Percentiles rank a stretch among this genome's conserved stretches.
These are phyloP conservation scores for Citrus sinensis DNA, from an alignment of 345 rosid species.

Conservation along the genomic window DVS_A1.0 CM039166.1:18439001-18439500, in stretches of 20 bases:
- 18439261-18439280: constrained; percentile 41
- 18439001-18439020: background rate
- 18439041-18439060: constrained; percentile 58
- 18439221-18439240: background rate
- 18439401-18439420: background rate
- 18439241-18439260: constrained; percentile 15
- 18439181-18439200: background rate
- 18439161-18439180: constrained; percentile 74
- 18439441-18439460: background rate
- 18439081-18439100: constrained; percentile 49
- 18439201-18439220: background rate
- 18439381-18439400: background rate
- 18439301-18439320: constrained; percentile 99
- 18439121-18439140: constrained; percentile 91
- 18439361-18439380: constrained; percentile 47
- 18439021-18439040: constrained; percentile 2
- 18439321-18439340: constrained; percentile 94
- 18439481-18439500: background rate
- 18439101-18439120: constrained; percentile 78
- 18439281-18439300: constrained; percentile 88
- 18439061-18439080: constrained; percentile 53
- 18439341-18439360: constrained; percentile 94
- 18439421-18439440: background rate
- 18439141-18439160: constrained; percentile 83
- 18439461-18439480: background rate